Conservation (phyloP, 192 early-diverging fungal genomes). For the Haplosporangium gracile region DNA sequence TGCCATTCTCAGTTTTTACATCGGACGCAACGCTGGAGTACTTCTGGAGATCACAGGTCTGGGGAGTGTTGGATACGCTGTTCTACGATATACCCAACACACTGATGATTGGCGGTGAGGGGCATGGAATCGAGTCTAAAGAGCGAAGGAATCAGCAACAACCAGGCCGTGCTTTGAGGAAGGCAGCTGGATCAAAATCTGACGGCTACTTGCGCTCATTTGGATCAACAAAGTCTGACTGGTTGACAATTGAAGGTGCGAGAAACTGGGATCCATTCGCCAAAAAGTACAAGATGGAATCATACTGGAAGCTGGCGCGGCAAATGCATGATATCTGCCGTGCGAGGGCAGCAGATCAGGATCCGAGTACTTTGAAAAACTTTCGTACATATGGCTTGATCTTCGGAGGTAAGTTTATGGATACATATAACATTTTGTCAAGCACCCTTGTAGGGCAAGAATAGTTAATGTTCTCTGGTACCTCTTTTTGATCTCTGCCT, state of each 20-base stretch:
- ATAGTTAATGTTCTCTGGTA: neutral
- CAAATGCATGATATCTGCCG: conserved; percentile 22
- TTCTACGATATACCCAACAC: conserved; percentile 29
- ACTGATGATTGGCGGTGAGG: conserved; percentile 25
- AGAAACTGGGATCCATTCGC: conserved; percentile 15
- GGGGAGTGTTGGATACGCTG: conserved; percentile 14
- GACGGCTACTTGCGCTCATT: conserved; percentile 28
- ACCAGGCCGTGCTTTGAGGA: conserved; percentile 4
- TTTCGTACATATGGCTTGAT: neutral
- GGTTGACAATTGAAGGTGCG: conserved; percentile 13
- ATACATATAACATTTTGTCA: neutral
- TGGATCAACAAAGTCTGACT: conserved; percentile 14
- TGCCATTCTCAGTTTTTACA: conserved; percentile 9
- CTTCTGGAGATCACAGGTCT: conserved; percentile 20
- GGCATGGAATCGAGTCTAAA: conserved; percentile 14
- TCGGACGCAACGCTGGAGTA: conserved; percentile 1
- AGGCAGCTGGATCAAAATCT: conserved; percentile 13
- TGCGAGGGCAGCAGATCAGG: neutral
- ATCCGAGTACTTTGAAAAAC: neutral
- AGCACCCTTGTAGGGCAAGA: neutral
- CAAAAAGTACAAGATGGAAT: conserved; percentile 4
- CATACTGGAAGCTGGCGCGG: conserved; percentile 24
- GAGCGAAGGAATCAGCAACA: conserved; percentile 18
- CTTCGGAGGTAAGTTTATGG: conserved; percentile 7
- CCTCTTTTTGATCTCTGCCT: neutral